Conservation (phyloP, 1,284 basidiomycete genomes). For the Sanguinoderma infundibulare region DNA sequence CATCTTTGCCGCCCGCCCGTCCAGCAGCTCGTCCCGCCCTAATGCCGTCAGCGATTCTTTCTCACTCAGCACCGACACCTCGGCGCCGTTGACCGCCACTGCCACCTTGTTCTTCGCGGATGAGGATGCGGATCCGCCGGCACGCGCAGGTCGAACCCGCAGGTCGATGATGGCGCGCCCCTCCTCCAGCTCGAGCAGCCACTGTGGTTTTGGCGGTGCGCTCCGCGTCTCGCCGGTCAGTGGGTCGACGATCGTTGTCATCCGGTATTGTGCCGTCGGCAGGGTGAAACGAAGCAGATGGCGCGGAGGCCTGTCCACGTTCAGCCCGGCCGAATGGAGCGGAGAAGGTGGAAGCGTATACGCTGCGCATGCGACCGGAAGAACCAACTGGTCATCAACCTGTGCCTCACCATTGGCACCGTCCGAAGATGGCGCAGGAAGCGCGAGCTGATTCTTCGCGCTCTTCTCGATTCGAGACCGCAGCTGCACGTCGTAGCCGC, state of each 20-base stretch:
- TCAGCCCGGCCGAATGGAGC: conserved; percentile 74
- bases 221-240: conserved; percentile 72
- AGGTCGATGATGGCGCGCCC: conserved; percentile 67
- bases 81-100: conserved; percentile 52
- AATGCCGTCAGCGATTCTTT: conserved; percentile 72
- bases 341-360: conserved; percentile 80
- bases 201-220: conserved; percentile 72
- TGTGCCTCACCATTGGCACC: conserved; percentile 4
- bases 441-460: conserved; percentile 32
- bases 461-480: conserved; percentile 47
- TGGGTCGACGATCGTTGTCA: conserved; percentile 78
- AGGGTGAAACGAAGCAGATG: conserved; percentile 78
- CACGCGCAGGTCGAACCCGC: conserved; percentile 50
- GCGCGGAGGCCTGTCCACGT: conserved; percentile 60
- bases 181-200: conserved; percentile 74
- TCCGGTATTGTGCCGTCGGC: conserved; percentile 82
- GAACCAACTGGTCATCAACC: conserved; percentile 23
- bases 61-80: conserved; percentile 67
- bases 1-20: conserved; percentile 67
- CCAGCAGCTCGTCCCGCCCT: conserved; percentile 74
- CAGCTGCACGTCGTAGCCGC: conserved; percentile 67
- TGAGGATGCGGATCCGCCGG: conserved; percentile 5
- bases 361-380: conserved; percentile 60
- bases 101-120: conserved; percentile 25
- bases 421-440: conserved; percentile 14